phyloP scores from a whole-genome alignment of 106 monocot genomes.

The Dendrobium huoshanense region DNA sequence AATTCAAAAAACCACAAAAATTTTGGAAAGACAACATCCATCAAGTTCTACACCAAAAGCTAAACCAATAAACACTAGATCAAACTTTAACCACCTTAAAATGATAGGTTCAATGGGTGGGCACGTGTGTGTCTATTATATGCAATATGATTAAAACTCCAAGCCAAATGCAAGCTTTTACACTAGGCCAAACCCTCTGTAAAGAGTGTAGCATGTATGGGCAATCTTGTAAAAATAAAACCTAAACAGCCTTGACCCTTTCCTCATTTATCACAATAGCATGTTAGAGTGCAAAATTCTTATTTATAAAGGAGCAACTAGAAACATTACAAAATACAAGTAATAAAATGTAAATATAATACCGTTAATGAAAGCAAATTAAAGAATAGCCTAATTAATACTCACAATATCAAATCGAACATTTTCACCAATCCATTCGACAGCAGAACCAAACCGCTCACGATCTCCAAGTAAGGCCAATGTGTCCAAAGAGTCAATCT shows the following conservation, averaged over 20 bases:
- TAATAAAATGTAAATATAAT: background rate
- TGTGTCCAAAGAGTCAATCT: slow-evolving; percentile 98
- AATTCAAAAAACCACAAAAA: background rate
- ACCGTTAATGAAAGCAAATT: background rate
- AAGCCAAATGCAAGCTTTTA: background rate
- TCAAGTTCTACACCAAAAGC: background rate
- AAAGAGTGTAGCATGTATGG: background rate
- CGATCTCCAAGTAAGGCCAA: slow-evolving; percentile 87
- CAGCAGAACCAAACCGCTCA: slow-evolving; percentile 60
- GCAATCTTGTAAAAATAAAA: background rate
- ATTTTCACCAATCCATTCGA: slow-evolving; percentile 88
- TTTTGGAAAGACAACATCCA: background rate
- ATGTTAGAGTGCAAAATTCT: background rate
- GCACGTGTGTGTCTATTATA: too few relatives aligned
- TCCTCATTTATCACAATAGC: background rate
- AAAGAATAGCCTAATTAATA: slow-evolving; percentile 8
- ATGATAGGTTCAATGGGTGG: too few relatives aligned
- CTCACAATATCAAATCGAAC: slow-evolving; percentile 90
- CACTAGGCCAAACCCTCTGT: background rate
- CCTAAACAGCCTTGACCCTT: background rate
- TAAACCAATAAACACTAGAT: background rate
- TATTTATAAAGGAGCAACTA: background rate
- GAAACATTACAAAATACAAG: background rate
- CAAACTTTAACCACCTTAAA: background rate
- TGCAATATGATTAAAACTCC: background rate